Conservation (phyloP, 148 eudicot species). For the Heliamphora exappendiculata region DNA sequence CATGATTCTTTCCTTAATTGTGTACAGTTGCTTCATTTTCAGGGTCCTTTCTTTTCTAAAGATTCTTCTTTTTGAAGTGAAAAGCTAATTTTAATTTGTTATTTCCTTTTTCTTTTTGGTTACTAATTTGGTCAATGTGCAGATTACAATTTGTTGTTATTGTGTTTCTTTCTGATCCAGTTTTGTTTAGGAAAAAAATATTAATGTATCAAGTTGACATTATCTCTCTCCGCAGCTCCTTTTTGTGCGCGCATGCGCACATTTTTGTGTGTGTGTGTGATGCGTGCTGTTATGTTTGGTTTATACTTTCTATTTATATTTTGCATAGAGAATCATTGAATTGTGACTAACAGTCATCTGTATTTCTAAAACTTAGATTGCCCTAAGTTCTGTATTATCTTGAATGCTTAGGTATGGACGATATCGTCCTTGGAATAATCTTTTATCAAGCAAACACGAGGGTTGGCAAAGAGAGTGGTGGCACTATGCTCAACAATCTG, state of each 20-base stretch:
- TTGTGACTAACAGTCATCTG: not conserved
- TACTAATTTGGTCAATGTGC: too few species aligned
- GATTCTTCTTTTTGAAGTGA: too few species aligned
- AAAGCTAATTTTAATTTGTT: not conserved
- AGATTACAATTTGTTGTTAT: not conserved
- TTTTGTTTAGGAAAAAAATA: not conserved
- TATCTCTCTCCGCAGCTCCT: not conserved
- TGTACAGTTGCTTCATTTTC: too few species aligned
- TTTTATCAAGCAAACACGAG: slow-evolving; percentile 44
- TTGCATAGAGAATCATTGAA: not conserved
- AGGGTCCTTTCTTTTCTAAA: too few species aligned
- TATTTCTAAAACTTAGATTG: not conserved
- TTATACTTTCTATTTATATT: not conserved
- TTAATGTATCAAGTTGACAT: not conserved
- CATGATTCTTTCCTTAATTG: too few species aligned
- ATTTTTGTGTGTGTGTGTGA: not conserved
- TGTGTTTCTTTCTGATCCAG: not conserved
- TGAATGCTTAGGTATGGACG: slow-evolving; percentile 63
- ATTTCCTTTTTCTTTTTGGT: not conserved
- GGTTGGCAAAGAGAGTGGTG: slow-evolving; percentile 95
- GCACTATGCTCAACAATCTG: slow-evolving; percentile 86
- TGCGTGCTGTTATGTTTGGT: not conserved
- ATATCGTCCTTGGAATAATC: slow-evolving; percentile 70
- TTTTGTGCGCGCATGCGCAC: not conserved
- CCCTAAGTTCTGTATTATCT: not conserved